phyloP scores from a whole-genome alignment of 805 yeast genomes.

The Clavispora asparagi region DNA sequence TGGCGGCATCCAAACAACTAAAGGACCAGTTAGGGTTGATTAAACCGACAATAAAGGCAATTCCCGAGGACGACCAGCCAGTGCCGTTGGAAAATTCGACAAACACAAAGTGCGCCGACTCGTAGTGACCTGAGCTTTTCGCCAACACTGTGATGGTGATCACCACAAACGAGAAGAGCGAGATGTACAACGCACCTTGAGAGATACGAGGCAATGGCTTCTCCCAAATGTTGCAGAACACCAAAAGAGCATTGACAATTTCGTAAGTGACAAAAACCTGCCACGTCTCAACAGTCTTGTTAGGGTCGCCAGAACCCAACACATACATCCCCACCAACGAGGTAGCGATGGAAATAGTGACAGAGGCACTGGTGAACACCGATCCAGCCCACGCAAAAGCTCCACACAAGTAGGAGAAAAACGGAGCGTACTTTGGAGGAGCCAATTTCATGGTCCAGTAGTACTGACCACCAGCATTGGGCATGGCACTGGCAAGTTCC shows the following conservation, averaged over 20 bases:
- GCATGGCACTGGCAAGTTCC: constrained; percentile 50
- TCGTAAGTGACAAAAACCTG: constrained; percentile 50
- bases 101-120: constrained; percentile 49
- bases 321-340: constrained; percentile 49
- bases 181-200: constrained; percentile 44
- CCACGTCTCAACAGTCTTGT: constrained; percentile 42
- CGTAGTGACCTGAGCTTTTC: constrained; percentile 48
- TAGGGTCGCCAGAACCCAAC: constrained; percentile 25
- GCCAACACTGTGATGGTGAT: constrained; percentile 52
- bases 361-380: constrained; percentile 57
- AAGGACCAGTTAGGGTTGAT: constrained; percentile 69
- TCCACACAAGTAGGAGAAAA: constrained; percentile 57
- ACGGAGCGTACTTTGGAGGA: constrained; percentile 42
- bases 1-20: constrained; percentile 64
- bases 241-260: constrained; percentile 36
- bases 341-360: constrained; percentile 48
- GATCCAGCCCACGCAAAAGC: constrained; percentile 59
- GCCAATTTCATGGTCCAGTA: constrained; percentile 55
- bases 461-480: constrained; percentile 56
- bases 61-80: constrained; percentile 55
- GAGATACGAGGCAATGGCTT: constrained; percentile 48
- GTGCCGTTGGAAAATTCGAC: constrained; percentile 48
- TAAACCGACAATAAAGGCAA: constrained; percentile 66
- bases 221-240: constrained; percentile 48
- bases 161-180: constrained; percentile 47